Conservation (phyloP, 371 early-diverging fungal genomes). For the Mortierella sp. region DNA sequence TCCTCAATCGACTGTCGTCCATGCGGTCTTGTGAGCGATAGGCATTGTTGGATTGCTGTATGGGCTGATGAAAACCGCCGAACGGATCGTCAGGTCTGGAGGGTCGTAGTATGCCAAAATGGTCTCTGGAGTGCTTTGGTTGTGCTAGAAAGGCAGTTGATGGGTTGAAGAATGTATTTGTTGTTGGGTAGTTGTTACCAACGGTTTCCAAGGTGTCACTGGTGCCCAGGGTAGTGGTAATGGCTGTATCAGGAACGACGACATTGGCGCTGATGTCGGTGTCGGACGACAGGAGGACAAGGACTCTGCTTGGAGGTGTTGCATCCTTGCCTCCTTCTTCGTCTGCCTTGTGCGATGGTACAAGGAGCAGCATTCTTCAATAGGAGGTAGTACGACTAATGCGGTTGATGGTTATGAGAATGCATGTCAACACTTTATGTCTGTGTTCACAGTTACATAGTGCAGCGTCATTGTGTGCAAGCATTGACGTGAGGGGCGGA, state of each 20-base stretch:
- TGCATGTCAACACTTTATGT: neutral
- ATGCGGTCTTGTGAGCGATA: neutral
- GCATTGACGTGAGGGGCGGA: neutral
- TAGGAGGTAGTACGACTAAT: neutral
- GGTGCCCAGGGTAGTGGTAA: slow-evolving; percentile 42
- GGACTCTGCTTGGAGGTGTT: slow-evolving; percentile 17
- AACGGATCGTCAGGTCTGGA: slow-evolving; percentile 1
- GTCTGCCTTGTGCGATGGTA: slow-evolving; percentile 40
- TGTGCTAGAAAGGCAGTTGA: neutral
- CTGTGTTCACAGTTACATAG: neutral
- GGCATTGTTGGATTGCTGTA: slow-evolving; percentile 20
- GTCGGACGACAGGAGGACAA: slow-evolving; percentile 41
- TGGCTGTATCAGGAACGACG: slow-evolving; percentile 47
- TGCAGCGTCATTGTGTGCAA: neutral
- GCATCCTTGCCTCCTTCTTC: slow-evolving; percentile 17
- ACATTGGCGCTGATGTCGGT: slow-evolving; percentile 50
- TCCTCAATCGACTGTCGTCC: slow-evolving; percentile 6
- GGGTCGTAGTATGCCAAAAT: slow-evolving; percentile 30
- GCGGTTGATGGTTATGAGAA: neutral
- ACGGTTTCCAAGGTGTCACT: slow-evolving; percentile 21
- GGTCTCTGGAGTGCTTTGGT: slow-evolving; percentile 17
- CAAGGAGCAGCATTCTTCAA: slow-evolving; percentile 38
- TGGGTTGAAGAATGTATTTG: slow-evolving; percentile 4
- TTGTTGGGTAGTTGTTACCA: neutral
- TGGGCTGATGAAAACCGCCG: neutral